Percentiles rank a stretch among this genome's conserved stretches.
Evolutionary conservation across 306 rosid genomes (phyloP).

Genomic region (Castanea crenata): DNA sequence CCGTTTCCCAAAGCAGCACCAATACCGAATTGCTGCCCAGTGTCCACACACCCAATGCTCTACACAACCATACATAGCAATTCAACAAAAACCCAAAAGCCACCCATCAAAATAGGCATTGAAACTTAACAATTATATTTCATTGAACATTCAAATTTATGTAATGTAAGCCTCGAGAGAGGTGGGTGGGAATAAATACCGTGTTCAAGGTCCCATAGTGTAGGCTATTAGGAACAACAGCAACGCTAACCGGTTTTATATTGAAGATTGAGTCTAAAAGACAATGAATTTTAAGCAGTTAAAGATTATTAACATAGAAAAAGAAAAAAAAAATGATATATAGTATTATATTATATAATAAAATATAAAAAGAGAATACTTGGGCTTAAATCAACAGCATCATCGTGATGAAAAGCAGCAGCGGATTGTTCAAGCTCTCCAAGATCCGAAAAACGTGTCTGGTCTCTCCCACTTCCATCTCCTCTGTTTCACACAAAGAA

Average conservation of each 20-base stretch:
- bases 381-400: conserved; percentile 81
- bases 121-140: not conserved
- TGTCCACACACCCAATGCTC: conserved; percentile 50
- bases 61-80: conserved; percentile 14
- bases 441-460: conserved; percentile 60
- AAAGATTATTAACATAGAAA: not conserved
- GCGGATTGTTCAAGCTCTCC: conserved; percentile 69
- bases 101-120: not conserved
- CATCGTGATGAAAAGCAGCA: conserved; percentile 51
- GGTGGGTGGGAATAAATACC: conserved; percentile 28
- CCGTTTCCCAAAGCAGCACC: conserved; percentile 50
- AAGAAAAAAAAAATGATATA: not conserved
- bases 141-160: not conserved
- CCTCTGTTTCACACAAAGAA: conserved; percentile 61
- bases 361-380: conserved; percentile 39
- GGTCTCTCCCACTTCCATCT: conserved; percentile 42
- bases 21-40: conserved; percentile 30
- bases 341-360: not conserved
- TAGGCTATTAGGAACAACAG: conserved; percentile 47
- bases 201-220: conserved; percentile 53
- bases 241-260: conserved; percentile 50
- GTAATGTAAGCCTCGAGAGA: not conserved
- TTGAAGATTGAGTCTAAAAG: conserved; percentile 55
- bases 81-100: not conserved
- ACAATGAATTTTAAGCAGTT: conserved; percentile 3